Evolutionary conservation across 768 basidiomycete species (phyloP).

Genomic region (Mycena belliarum): DNA sequence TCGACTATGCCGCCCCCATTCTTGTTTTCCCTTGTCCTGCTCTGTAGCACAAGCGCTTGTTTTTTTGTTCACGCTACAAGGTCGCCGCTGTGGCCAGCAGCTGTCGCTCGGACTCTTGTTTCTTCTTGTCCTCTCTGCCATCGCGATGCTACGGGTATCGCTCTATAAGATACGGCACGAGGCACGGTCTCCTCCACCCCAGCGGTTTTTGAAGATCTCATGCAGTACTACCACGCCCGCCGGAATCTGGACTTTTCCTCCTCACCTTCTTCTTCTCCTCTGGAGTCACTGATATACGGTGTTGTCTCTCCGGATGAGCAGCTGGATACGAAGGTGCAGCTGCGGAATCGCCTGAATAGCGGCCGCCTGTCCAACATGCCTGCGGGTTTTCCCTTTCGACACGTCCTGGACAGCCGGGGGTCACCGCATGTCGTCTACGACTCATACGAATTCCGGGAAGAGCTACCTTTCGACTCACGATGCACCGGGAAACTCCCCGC

Average conservation of each 20-base stretch:
- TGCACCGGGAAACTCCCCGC: conserved; percentile 25
- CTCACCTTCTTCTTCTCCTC: conserved; percentile 18
- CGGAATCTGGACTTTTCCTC: conserved; percentile 6
- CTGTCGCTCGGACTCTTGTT: conserved; percentile 5
- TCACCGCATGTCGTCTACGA: conserved; percentile 27
- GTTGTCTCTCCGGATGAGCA: conserved; percentile 5
- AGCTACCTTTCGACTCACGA: conserved; percentile 24
- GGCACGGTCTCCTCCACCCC: not conserved
- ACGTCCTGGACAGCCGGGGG: conserved; percentile 24
- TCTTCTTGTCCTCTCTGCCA: conserved; percentile 6
- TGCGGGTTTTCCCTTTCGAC: conserved; percentile 39
- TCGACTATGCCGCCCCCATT: conserved; percentile 1
- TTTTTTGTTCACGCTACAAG: conserved; percentile 14
- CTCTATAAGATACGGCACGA: conserved; percentile 1
- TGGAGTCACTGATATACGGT: conserved; percentile 16
- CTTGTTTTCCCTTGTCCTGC: conserved; percentile 10
- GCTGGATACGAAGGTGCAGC: conserved; percentile 27
- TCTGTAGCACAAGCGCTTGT: not conserved
- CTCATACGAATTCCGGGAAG: conserved; percentile 39
- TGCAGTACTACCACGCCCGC: conserved; percentile 16
- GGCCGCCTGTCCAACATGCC: conserved; percentile 33
- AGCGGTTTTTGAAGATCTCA: conserved; percentile 7
- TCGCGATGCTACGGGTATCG: not conserved
- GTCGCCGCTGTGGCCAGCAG: not conserved
- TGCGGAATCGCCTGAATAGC: conserved; percentile 33